Evolutionary conservation across 805 yeast species (phyloP).

Genomic region (Candida khao-thaluensis): DNA sequence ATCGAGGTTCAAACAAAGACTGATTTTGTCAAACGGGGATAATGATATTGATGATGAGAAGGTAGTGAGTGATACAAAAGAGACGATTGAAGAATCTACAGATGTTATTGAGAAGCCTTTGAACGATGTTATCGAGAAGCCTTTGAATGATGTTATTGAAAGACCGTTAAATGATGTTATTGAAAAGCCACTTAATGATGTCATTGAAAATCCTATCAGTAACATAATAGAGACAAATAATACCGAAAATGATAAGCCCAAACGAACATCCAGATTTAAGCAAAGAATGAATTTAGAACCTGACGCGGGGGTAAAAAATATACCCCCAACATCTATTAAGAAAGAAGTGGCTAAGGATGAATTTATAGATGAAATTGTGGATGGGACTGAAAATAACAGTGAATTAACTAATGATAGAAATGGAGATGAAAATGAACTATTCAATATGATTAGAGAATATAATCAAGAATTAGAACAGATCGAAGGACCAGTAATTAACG

Average conservation of each 20-base stretch:
- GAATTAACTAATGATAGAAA: background rate
- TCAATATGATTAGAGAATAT: constrained; percentile 11
- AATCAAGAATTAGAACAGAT: constrained; percentile 44
- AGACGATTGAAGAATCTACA: background rate
- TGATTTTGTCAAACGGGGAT: background rate
- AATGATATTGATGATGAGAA: background rate
- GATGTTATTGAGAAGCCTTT: background rate
- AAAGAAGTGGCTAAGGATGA: background rate
- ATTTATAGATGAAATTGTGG: background rate
- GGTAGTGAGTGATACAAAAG: background rate
- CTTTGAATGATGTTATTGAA: background rate
- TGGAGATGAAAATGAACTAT: constrained; percentile 8
- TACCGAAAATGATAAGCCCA: background rate
- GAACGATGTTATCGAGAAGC: constrained; percentile 11
- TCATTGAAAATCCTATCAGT: constrained; percentile 13
- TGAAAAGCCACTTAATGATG: constrained; percentile 9
- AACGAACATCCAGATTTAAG: constrained; percentile 7
- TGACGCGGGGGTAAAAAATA: background rate
- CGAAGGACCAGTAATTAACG: constrained; percentile 55
- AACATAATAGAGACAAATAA: constrained; percentile 2
- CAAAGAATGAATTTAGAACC: background rate
- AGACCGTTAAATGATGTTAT: background rate
- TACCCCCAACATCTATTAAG: background rate
- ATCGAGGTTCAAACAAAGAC: constrained; percentile 20
- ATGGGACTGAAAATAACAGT: background rate